Base-by-base conservation (phyloP, 164 flowering plant genomes). In the Akebia trifoliata region DNA sequence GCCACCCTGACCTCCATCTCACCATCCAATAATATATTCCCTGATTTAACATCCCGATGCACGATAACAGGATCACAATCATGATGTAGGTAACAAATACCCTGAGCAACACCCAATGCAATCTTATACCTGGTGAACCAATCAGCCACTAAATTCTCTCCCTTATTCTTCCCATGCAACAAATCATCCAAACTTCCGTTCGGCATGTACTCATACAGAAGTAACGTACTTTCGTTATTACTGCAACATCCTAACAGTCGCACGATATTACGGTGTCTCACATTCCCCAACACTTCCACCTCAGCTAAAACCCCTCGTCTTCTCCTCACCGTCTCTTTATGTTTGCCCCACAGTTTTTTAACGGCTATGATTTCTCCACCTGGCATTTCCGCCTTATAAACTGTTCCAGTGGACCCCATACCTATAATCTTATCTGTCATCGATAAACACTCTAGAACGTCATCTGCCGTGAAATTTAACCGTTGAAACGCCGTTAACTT, bases 1-100 rank as follows among this genome's bases (percentile, higher is more conserved):
- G 98, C 95, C 20, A 93, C 95, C 11, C 98, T 60, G 6, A 92
- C 97, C 67, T 93, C 97, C 98, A 93, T 84, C 59, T 90, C 94
- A 6, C 61, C 78, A 60, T 90, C 98, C 62, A 93, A 52, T 4
- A 93, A 63, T 2, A 93, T 93, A 32, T 93, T 93, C 34, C 95
- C 76, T 0, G 98, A 94, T 62, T 93, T 90, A 11, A 93, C 70
- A 70, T 93, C 98, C 0, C 98, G 84, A 69, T 93, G 98, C 24
- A 93, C 94, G 59, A 93, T 84, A 26, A 81, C 85, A 1, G 98
- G 98, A 25, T 93, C 80, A 56, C 98, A 93, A 64, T 93, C 98
- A 26, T 93, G 97, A 70, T 93, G 98, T 8, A 93, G 85, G 46
- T 93, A 93, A 65, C 94, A 83, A 14, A 93, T 81, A 40, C 98